Percentiles rank a stretch among this genome's conserved stretches.
Evolutionary conservation across 345 rosid genomes (phyloP).

Genomic region (Populus nigra): DNA sequence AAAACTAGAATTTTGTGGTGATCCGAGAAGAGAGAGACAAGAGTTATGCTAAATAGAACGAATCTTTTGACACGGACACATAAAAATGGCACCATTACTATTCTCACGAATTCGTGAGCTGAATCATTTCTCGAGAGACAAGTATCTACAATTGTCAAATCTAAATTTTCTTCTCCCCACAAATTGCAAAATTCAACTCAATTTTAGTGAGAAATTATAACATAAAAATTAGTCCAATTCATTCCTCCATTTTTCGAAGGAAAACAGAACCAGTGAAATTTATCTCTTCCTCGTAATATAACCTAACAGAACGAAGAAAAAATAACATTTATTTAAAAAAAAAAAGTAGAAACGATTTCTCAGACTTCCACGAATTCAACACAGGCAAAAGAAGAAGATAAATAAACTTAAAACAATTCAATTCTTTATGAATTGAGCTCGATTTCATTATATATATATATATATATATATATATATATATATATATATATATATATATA

Average conservation of each 20-base stretch:
- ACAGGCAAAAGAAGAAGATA: neutral
- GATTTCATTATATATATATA: neutral
- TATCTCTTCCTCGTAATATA: neutral
- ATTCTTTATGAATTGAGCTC: neutral
- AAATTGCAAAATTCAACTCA: neutral
- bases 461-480: neutral
- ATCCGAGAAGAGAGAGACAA: neutral
- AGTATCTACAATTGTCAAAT: neutral
- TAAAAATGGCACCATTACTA: too few species aligned
- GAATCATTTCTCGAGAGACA: neutral
- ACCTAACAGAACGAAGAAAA: neutral
- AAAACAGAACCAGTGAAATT: neutral
- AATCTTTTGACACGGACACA: too few species aligned
- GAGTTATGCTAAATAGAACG: too few species aligned
- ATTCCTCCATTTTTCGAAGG: neutral
- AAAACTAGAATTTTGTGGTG: neutral
- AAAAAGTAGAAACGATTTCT: neutral
- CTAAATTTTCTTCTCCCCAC: neutral
- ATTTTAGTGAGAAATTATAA: neutral
- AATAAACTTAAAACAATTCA: neutral
- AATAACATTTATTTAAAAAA: neutral
- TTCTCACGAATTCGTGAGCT: too few species aligned
- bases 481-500: neutral
- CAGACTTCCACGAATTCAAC: too few species aligned
- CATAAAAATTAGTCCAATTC: neutral